A percentile compares a stretch with the other conserved stretches of the same genome.
phyloP scores from a whole-genome alignment of 495 filamentous ascomycete species.

The Penicillium manginii region DNA sequence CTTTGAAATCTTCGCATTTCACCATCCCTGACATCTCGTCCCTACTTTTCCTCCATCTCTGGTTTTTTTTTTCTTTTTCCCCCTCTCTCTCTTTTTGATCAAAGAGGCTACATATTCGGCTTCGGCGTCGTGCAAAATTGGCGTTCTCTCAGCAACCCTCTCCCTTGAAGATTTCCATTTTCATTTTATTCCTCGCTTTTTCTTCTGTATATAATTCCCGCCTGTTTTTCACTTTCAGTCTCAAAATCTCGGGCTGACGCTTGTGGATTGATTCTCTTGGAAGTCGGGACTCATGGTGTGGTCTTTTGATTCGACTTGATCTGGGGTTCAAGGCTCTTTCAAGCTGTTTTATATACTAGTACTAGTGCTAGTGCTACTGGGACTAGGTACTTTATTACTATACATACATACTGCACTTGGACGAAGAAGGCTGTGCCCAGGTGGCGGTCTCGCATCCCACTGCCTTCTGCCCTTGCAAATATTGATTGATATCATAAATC shows the following conservation, averaged over 20 bases:
- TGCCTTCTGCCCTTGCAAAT: background rate
- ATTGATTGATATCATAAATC: background rate
- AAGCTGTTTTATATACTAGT: background rate
- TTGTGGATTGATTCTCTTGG: background rate
- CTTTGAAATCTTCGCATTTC: background rate
- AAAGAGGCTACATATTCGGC: conserved; percentile 3
- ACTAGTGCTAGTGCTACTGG: too few species aligned
- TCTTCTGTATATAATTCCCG: background rate
- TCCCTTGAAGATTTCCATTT: background rate
- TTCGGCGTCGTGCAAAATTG: conserved; percentile 19
- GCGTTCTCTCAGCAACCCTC: conserved; percentile 16
- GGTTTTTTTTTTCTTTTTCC: background rate
- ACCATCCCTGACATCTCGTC: background rate
- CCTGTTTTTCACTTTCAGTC: background rate
- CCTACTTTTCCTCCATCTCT: background rate
- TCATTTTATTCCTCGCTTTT: background rate
- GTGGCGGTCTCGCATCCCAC: too few species aligned
- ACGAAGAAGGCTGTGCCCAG: too few species aligned
- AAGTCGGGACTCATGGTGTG: background rate
- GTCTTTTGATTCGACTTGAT: too few species aligned
- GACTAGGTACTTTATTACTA: too few species aligned
- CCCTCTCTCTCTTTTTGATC: background rate
- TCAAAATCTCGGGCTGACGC: background rate
- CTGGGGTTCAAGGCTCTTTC: background rate
- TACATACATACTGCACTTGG: too few species aligned